Base-by-base conservation (phyloP, 495 filamentous ascomycete species). In the Aspergillus bertholletiae region DNA sequence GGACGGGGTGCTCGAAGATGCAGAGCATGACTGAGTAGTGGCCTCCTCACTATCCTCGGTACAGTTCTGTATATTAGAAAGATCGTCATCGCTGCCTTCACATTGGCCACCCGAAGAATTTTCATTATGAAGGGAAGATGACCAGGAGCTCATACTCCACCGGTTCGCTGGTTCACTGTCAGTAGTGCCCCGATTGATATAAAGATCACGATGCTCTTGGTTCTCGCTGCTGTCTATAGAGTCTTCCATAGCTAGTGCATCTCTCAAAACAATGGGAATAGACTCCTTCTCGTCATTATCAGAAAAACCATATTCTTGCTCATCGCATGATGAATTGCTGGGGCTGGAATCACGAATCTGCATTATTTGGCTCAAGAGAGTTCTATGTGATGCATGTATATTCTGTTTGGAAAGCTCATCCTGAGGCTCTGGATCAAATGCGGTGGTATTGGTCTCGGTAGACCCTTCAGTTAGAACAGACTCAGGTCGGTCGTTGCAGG, bases 341-440 rank as follows among this genome's bases (percentile, higher is more conserved):
- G 72, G 70, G 46, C 73, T 78, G 9, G 70, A 72, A 53, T 76
- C 78, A 32, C 76, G 76, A 52, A 79, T 76, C 27, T 70, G 69
- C 74, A 80, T 80, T 5, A 82, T 77, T 21, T 81, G 77, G 51
- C 63, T 76, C 37, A 81, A 57, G 6, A 82, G 54, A 41, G 74
- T 78, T n/a, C 71, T 71, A 52, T 78, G 74, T 17, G 71, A 73
- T 7, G 58, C 47, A 48, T 62, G 57, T 11, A 61, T 6, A 21
- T 58, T 69, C n/a, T 67, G 67, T 22, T 63, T 55, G 20, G 74
- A 65, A 2, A 82, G 69, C n/a, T 85, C 83, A 3, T 76, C 79
- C 61, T 90, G 87, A 37, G 83, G 82, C 47, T 90, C 88, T 27
- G 76, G 78, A 52, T 90, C 88, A 59, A 90, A 87, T 54, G 83